Evolutionary conservation across 2,329 filamentous ascomycete species (phyloP).

Genomic region (Incumbomyces lentus): DNA sequence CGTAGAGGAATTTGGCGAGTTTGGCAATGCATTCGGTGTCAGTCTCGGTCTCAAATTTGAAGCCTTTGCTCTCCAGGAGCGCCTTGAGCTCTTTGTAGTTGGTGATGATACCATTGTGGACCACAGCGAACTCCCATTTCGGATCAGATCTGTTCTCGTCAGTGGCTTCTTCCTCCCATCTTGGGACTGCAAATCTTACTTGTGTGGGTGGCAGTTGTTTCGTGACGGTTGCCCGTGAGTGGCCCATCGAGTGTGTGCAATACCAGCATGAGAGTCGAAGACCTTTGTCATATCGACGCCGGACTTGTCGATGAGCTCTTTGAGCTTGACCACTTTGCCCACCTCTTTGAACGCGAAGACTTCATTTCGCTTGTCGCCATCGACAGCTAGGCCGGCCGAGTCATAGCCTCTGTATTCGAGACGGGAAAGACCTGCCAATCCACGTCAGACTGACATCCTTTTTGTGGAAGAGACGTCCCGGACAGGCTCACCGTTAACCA

Average conservation of each 20-base stretch:
- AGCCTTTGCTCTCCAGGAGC: slow-evolving; percentile 84
- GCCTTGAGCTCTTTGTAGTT: slow-evolving; percentile 99
- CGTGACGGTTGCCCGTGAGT: slow-evolving; percentile 92
- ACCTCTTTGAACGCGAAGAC: slow-evolving; percentile 98
- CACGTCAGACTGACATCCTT: neutral
- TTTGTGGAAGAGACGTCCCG: neutral
- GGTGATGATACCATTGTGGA: slow-evolving; percentile 99
- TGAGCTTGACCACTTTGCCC: slow-evolving; percentile 95
- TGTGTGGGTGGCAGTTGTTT: slow-evolving; percentile 95
- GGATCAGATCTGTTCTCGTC: slow-evolving; percentile 63
- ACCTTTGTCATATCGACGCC: slow-evolving; percentile 80
- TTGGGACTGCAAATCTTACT: slow-evolving; percentile 45
- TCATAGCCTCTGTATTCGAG: slow-evolving; percentile 99
- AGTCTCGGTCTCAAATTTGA: slow-evolving; percentile 98
- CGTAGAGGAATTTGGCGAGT: slow-evolving; percentile 95
- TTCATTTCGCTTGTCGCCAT: slow-evolving; percentile 98
- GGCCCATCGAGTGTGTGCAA: slow-evolving; percentile 98
- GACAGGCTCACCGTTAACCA: slow-evolving; percentile 72
- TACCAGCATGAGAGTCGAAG: slow-evolving; percentile 96
- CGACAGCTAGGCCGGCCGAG: slow-evolving; percentile 87
- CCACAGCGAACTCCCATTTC: slow-evolving; percentile 90
- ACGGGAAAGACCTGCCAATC: slow-evolving; percentile 65
- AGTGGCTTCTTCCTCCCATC: neutral
- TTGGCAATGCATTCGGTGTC: slow-evolving; percentile 99
- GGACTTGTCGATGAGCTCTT: slow-evolving; percentile 76